Evolutionary conservation across 768 basidiomycete species (phyloP).

Genomic region (Rhodotorula babjevae): DNA sequence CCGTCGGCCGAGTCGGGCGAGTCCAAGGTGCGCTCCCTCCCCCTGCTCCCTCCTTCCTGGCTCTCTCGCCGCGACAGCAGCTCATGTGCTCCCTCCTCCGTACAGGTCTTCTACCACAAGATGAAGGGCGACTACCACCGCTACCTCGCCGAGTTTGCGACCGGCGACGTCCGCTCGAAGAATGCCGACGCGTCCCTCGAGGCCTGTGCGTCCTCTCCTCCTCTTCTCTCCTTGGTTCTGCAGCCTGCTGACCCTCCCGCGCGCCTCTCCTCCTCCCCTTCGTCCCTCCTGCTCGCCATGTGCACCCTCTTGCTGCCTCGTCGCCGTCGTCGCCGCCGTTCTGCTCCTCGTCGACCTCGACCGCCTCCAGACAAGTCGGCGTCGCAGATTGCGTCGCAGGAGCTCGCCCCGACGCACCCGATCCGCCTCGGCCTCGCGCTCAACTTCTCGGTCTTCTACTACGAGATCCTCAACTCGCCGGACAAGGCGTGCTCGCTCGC

Average conservation of each 20-base stretch:
- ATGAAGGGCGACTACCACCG: conserved; percentile 99
- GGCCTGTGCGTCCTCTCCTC: conserved; percentile 52
- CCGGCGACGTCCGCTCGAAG: conserved; percentile 94
- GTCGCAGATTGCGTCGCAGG: conserved; percentile 91
- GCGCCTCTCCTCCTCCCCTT: no score
- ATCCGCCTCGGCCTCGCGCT: conserved; percentile 97
- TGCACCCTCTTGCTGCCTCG: not conserved
- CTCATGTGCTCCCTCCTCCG: not conserved
- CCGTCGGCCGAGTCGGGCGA: conserved; percentile 94
- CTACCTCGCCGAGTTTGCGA: conserved; percentile 97
- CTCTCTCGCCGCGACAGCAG: not conserved
- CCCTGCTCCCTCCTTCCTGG: conserved; percentile 2
- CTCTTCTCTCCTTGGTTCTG: no score
- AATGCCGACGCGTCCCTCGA: conserved; percentile 95
- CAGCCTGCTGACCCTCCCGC: no score
- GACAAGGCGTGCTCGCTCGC: conserved; percentile 97
- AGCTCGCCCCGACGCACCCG: conserved; percentile 90
- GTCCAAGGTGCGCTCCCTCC: conserved; percentile 60
- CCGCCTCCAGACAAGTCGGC: conserved; percentile 70
- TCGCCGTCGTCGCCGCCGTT: no score
- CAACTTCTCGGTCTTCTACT: conserved; percentile 99
- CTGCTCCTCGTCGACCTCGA: no score
- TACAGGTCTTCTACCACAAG: conserved; percentile 31
- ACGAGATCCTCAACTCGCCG: conserved; percentile 97
- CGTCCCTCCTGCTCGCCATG: no score